phyloP scores from a whole-genome alignment of 2,329 filamentous ascomycete genomes.

The Drechmeria coniospora region DNA sequence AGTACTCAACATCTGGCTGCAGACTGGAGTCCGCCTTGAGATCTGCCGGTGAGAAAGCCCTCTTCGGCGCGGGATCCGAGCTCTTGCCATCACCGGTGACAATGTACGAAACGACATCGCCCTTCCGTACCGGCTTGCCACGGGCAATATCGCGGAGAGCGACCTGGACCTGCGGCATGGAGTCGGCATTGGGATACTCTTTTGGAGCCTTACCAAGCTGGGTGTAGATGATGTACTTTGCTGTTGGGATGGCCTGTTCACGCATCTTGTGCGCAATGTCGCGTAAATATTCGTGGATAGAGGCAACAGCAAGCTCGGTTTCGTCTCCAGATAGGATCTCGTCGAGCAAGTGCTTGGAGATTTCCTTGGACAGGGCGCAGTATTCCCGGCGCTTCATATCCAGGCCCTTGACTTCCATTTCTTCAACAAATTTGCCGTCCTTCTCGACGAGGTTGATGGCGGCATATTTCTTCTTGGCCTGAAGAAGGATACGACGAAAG shows the following conservation, averaged over 20 bases:
- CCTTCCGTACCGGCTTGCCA: conserved; percentile 77
- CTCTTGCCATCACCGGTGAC: conserved; percentile 60
- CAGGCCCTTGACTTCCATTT: conserved; percentile 94
- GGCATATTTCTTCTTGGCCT: conserved; percentile 99
- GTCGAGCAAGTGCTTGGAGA: conserved; percentile 77
- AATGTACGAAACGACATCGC: conserved; percentile 93
- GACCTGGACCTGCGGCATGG: conserved; percentile 95
- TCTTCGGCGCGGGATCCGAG: conserved; percentile 64
- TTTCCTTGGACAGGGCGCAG: conserved; percentile 88
- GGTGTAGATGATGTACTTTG: conserved; percentile 95
- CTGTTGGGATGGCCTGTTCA: conserved; percentile 53
- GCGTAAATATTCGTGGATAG: conserved; percentile 85
- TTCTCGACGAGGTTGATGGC: conserved; percentile 86
- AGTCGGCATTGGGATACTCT: conserved; percentile 86
- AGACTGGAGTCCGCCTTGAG: conserved; percentile 61
- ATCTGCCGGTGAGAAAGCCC: conserved; percentile 76
- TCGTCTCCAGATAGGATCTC: conserved; percentile 92
- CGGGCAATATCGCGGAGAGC: conserved; percentile 75
- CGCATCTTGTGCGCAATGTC: conserved; percentile 80
- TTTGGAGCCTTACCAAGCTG: conserved; percentile 89
- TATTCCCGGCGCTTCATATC: conserved; percentile 98
- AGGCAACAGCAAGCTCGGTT: conserved; percentile 69
- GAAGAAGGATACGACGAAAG: conserved; percentile 81
- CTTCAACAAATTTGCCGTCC: conserved; percentile 80
- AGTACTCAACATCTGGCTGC: conserved; percentile 89